These are phyloP conservation scores for Musa troglodytarum DNA, from an alignment of 176 grass and related monocot species.

Conservation along the genomic window DNA sequence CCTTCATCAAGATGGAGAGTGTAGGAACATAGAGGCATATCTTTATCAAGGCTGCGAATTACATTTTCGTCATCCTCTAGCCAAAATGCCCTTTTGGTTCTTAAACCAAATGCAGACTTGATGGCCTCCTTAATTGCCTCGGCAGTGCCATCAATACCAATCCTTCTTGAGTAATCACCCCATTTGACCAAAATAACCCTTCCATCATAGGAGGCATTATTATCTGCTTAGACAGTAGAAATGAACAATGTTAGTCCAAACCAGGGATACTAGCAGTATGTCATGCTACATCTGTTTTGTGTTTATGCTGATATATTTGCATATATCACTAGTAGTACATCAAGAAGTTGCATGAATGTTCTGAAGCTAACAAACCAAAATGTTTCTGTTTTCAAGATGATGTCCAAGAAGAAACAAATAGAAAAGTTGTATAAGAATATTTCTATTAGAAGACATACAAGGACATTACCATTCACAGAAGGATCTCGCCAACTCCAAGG, in stretches of 20 bases:
- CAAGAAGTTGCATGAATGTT: neutral
- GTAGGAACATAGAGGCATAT: conserved; percentile 83
- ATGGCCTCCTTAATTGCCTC: conserved; percentile 96
- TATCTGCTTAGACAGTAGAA: conserved; percentile 44
- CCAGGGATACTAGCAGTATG: neutral
- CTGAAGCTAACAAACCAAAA: neutral
- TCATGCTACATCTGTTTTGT: neutral
- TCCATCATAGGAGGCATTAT: conserved; percentile 52
- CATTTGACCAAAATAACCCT: conserved; percentile 92
- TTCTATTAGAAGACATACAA: neutral
- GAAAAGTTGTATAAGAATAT: neutral
- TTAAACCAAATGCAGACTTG: conserved; percentile 80
- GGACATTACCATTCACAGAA: conserved; percentile 54
- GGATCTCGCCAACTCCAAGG: conserved; percentile 97
- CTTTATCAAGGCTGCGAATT: conserved; percentile 73
- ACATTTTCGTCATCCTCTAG: conserved; percentile 94
- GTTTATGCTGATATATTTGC: neutral
- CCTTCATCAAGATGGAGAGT: conserved; percentile 89
- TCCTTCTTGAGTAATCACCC: conserved; percentile 84
- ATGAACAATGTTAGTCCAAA: conserved; percentile 14
- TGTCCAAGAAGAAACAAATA: neutral
- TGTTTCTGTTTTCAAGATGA: neutral
- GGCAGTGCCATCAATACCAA: conserved; percentile 83
- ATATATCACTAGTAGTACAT: neutral
- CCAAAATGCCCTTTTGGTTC: conserved; percentile 96